phyloP scores from a whole-genome alignment of 192 early-diverging fungal species.

The Chytriomyces hyalinus region DNA sequence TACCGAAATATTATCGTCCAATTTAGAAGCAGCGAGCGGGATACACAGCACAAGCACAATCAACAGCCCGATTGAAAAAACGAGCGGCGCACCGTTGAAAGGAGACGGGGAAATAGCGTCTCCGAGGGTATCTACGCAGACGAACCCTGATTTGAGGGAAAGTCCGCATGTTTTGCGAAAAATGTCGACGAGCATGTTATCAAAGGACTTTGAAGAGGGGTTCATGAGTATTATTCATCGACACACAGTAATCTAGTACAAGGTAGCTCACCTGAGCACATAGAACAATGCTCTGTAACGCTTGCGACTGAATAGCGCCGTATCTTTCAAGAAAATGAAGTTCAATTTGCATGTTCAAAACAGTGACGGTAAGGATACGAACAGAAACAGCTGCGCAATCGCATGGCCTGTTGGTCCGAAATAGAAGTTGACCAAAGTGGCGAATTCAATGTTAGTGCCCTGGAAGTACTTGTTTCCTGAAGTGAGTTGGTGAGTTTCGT shows the following conservation, averaged over 20 bases:
- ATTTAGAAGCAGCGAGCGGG: conserved; percentile 53
- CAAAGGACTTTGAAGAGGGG: conserved; percentile 41
- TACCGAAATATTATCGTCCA: conserved; percentile 61
- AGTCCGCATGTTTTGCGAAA: conserved; percentile 59
- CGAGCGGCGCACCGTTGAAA: conserved; percentile 49
- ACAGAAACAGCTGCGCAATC: conserved; percentile 54
- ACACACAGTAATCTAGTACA: neutral
- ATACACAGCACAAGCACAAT: conserved; percentile 46
- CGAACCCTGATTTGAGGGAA: conserved; percentile 16
- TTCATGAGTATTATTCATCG: neutral
- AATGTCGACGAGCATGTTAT: conserved; percentile 57
- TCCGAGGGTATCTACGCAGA: neutral
- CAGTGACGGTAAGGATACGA: too few species aligned
- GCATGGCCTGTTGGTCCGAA: conserved; percentile 51
- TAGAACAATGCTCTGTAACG: conserved; percentile 58
- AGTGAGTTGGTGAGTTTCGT: too few species aligned
- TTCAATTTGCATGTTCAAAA: too few species aligned
- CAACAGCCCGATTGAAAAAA: conserved; percentile 53
- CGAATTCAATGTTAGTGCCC: conserved; percentile 56
- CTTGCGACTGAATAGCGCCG: conserved; percentile 53
- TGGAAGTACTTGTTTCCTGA: conserved; percentile 26
- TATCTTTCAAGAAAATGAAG: conserved; percentile 24
- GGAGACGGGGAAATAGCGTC: conserved; percentile 43
- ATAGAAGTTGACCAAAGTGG: conserved; percentile 64
- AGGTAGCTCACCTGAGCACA: conserved; percentile 42